Conservation (phyloP, 2,329 filamentous ascomycete species). For the Aspergillus oerlinghausenensis region DNA sequence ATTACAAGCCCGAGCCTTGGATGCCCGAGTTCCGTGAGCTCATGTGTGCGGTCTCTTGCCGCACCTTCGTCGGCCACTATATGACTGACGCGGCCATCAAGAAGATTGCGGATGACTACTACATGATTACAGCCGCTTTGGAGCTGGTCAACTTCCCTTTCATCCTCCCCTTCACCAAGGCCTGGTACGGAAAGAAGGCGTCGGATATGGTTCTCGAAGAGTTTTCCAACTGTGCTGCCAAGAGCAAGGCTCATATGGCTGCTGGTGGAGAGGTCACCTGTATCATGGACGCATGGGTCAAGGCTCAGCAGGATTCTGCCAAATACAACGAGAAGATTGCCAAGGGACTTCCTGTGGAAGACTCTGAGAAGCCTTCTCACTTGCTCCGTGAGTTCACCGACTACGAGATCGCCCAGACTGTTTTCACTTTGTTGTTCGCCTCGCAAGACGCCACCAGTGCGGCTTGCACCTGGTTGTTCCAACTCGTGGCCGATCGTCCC, state of each 20-base stretch:
- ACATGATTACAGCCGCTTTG: constrained; percentile 88
- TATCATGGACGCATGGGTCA: constrained; percentile 94
- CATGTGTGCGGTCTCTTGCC: constrained; percentile 90
- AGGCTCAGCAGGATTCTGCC: constrained; percentile 80
- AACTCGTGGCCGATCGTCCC: constrained; percentile 88
- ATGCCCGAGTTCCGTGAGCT: constrained; percentile 91
- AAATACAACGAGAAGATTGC: constrained; percentile 74
- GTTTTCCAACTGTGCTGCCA: constrained; percentile 86
- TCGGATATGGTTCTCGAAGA: constrained; percentile 86
- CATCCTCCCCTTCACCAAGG: constrained; percentile 90
- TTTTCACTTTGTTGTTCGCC: constrained; percentile 96
- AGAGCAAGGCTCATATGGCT: constrained; percentile 88
- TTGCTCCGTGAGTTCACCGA: constrained; percentile 83
- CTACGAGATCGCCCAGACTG: constrained; percentile 84
- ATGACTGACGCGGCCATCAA: constrained; percentile 85
- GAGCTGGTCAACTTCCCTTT: constrained; percentile 98
- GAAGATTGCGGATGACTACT: constrained; percentile 95
- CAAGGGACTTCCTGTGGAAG: constrained; percentile 63
- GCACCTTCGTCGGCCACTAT: constrained; percentile 96
- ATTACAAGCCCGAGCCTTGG: constrained; percentile 73
- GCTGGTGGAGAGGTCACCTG: constrained; percentile 81
- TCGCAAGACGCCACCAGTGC: constrained; percentile 96
- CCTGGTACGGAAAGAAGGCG: constrained; percentile 95
- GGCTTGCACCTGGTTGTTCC: constrained; percentile 91
- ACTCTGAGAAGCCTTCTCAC: constrained; percentile 73